Base-by-base conservation (phyloP, 805 yeast species). In the Ogataea henricii region DNA sequence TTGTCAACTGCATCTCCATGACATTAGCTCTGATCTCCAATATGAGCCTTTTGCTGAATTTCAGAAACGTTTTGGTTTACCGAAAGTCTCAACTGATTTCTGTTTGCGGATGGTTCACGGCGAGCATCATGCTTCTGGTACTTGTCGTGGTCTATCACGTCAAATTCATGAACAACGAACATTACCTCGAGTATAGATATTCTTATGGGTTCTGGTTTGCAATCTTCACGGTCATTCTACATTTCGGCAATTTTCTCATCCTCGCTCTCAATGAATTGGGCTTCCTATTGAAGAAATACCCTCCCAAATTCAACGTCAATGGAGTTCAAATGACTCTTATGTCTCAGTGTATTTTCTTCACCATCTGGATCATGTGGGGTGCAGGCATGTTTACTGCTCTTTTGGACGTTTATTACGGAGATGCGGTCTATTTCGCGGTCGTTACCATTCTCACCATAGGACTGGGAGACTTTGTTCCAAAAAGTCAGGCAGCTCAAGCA, bases 151-250 rank as follows among this genome's bases (percentile, higher is more conserved):
- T 73, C 2, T 60, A 59, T 36, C 61, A 58, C 32, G 43, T 55
- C 29, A 47, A 54, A 40, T 63, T 61, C 48, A 50, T 55, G 34
- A 40, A 44, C 13, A 40, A 54, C 17, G 47, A 58, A 42, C 39
- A 47, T 10, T 53, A 62, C 38, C 47, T 47, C 9, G 21, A 33
- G 6, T 60, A 55, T 45, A 18, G 33, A 4, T 66, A 71, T 12
- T 70, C 88, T 0, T 84, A 80, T 53, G 96, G 95, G 1, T 89
- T 78, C 62, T 89, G 91, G 90, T 85, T 76, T 64, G 96, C 89
- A 0, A 78, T 79, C 0, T 67, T 85, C 50, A 87, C 96, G 0
- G 74, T 81, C 3, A 68, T 74, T 1, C 66, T 87, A 21, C 89
- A 90, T 63, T 76, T 79, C 49, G 39, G 69, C 5, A 85, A 91